Conservation (phyloP, 805 yeast genomes). For the Isabelozyma rhagii region DNA sequence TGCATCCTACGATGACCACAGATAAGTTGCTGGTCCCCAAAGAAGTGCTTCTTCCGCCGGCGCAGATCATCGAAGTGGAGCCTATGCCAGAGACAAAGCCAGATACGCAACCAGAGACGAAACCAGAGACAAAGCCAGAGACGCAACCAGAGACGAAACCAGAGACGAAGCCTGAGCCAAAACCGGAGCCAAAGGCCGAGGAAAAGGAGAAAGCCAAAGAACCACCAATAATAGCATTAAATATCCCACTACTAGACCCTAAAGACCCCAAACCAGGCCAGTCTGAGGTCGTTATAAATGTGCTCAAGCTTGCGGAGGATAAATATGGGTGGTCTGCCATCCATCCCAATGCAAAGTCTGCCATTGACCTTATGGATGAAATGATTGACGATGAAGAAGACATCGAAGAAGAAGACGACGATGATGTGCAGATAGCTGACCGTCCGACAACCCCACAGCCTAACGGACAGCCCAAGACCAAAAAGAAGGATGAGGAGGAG, state of each 20-base stretch:
- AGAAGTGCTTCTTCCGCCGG: slow-evolving; percentile 15
- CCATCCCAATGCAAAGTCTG: slow-evolving; percentile 64
- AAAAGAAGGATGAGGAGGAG: slow-evolving; percentile 21
- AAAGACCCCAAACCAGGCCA: slow-evolving; percentile 53
- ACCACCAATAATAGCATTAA: slow-evolving; percentile 51
- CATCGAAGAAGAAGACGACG: slow-evolving; percentile 24
- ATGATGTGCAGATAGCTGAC: slow-evolving; percentile 25
- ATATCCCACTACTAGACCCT: slow-evolving; percentile 49
- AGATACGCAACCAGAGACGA: slow-evolving; percentile 6
- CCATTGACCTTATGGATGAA: slow-evolving; percentile 47
- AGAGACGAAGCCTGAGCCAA: slow-evolving; percentile 13
- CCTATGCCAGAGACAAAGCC: slow-evolving; percentile 8
- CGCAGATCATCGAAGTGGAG: slow-evolving; percentile 13
- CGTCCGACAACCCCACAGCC: slow-evolving; percentile 8
- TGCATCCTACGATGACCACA: slow-evolving; percentile 15
- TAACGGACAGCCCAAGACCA: slow-evolving; percentile 1
- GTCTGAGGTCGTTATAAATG: slow-evolving; percentile 66
- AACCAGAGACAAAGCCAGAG: slow-evolving; percentile 10
- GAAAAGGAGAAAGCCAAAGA: slow-evolving; percentile 17
- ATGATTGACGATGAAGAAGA: slow-evolving; percentile 30
- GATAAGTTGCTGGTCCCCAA: slow-evolving; percentile 8
- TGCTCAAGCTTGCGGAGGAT: slow-evolving; percentile 71
- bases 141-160: slow-evolving; percentile 3
- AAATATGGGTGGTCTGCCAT: slow-evolving; percentile 77
- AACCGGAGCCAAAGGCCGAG: slow-evolving; percentile 8